Evolutionary conservation across 1,284 basidiomycete genomes (phyloP).

Genomic region (Neonothopanus nambi): DNA sequence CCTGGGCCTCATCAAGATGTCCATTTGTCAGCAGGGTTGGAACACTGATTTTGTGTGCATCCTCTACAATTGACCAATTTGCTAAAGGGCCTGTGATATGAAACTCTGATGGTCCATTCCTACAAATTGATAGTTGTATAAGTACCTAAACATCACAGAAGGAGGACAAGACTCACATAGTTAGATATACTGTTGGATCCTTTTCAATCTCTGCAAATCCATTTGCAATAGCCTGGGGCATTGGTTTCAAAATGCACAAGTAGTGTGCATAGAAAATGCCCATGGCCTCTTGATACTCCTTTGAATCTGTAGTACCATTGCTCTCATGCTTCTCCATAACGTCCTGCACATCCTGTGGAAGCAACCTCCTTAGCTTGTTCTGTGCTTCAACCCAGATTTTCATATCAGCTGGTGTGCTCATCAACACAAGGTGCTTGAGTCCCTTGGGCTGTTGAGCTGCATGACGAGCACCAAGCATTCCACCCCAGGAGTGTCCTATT

Average conservation of each 20-base stretch:
- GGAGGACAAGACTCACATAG: constrained; percentile 4
- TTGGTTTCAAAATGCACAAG: constrained; percentile 4
- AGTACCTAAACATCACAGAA: neutral
- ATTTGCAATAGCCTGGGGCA: neutral
- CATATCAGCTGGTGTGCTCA: constrained; percentile 41
- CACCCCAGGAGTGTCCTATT: constrained; percentile 53
- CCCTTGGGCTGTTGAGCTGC: constrained; percentile 35
- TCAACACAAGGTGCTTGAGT: constrained; percentile 40
- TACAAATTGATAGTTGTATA: neutral
- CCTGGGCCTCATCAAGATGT: constrained; percentile 50
- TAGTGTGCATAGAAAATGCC: constrained; percentile 3
- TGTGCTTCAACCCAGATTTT: constrained; percentile 37
- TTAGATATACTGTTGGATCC: constrained; percentile 6
- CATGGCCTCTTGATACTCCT: constrained; percentile 39
- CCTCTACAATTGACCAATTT: constrained; percentile 27
- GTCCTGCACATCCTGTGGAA: constrained; percentile 46
- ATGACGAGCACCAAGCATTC: constrained; percentile 40
- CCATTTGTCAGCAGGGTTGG: constrained; percentile 54
- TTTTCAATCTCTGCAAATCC: constrained; percentile 1
- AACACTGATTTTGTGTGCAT: constrained; percentile 45
- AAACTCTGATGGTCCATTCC: constrained; percentile 12
- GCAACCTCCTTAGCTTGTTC: constrained; percentile 30
- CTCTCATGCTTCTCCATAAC: constrained; percentile 46
- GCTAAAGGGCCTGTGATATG: neutral
- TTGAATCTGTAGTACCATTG: constrained; percentile 42